phyloP scores from a whole-genome alignment of 805 yeast genomes.

The Torulaspora microellipsoides region DNA sequence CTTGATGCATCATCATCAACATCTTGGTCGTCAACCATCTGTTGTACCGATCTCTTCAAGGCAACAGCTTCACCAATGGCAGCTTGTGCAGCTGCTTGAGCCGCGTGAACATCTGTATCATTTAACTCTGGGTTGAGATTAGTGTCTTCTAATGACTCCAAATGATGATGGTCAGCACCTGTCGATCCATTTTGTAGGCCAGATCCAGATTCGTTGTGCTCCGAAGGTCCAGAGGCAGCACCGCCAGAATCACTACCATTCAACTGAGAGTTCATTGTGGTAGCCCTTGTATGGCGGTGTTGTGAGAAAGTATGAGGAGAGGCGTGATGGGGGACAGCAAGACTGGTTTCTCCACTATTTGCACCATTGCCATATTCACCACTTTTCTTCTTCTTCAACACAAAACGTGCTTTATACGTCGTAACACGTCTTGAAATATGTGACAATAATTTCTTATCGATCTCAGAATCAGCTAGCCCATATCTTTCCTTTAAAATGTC shows the following conservation, averaged over 20 bases:
- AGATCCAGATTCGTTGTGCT: slow-evolving; percentile 3
- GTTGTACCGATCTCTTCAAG: slow-evolving; percentile 18
- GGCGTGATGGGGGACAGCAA: not conserved
- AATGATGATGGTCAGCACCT: slow-evolving; percentile 1
- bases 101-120: slow-evolving; percentile 18
- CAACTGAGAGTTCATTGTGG: slow-evolving; percentile 4
- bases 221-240: not conserved
- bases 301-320: not conserved
- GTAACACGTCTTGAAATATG: slow-evolving; percentile 34
- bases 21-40: slow-evolving; percentile 13
- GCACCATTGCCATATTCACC: slow-evolving; percentile 26
- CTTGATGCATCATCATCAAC: slow-evolving; percentile 16
- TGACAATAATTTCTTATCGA: slow-evolving; percentile 29
- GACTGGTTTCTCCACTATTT: slow-evolving; percentile 2
- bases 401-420: slow-evolving; percentile 35
- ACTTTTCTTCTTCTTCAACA: slow-evolving; percentile 31
- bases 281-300: slow-evolving; percentile 6
- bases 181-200: not conserved
- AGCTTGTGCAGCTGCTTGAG: slow-evolving; percentile 29
- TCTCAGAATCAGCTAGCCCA: slow-evolving; percentile 29
- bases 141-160: slow-evolving; percentile 6
- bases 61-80: slow-evolving; percentile 24
- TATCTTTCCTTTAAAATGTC: slow-evolving; percentile 31
- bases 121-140: slow-evolving; percentile 11
- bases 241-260: not conserved